A percentile compares a stretch with the other conserved stretches of the same genome.
These are phyloP conservation scores for Colletotrichum graminicola DNA, from an alignment of 2,329 filamentous ascomycete species.

Conservation along the genomic window DNA sequence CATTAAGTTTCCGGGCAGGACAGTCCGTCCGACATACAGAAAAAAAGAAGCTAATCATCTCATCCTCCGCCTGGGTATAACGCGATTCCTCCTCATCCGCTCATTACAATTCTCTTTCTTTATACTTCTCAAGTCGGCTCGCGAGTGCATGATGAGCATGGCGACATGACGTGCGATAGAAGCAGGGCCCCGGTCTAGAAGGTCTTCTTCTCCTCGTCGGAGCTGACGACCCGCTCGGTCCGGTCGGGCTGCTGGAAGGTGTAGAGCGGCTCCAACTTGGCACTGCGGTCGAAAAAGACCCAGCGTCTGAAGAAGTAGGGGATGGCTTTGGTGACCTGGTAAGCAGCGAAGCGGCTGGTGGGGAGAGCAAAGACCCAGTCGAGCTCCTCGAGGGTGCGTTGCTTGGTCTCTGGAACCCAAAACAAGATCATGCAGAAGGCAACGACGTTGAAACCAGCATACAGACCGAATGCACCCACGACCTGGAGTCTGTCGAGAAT, in stretches of 20 bases:
- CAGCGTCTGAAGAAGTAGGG: conserved; percentile 51
- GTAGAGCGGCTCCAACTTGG: conserved; percentile 57
- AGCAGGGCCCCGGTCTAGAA: neutral
- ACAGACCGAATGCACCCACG: conserved; percentile 61
- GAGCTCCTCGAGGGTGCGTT: conserved; percentile 62
- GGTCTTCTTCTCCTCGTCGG: conserved; percentile 40
- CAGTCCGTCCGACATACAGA: neutral
- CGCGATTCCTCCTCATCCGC: neutral
- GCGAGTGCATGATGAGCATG: neutral
- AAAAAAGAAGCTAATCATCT: conserved; percentile 25
- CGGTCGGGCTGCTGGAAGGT: conserved; percentile 48
- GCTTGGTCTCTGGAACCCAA: conserved; percentile 71
- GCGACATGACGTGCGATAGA: neutral
- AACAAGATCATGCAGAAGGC: conserved; percentile 69
- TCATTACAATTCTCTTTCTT: neutral
- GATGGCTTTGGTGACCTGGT: conserved; percentile 51
- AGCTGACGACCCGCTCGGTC: conserved; percentile 19
- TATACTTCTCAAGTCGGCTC: no score
- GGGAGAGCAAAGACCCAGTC: conserved; percentile 55
- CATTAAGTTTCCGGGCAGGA: neutral
- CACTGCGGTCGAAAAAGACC: conserved; percentile 49
- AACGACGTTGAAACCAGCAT: conserved; percentile 67
- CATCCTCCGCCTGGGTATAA: conserved; percentile 36
- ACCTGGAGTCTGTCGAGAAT: conserved; percentile 61
- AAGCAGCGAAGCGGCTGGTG: conserved; percentile 49